These are phyloP conservation scores for Grosmannia huntii DNA, from an alignment of 2,329 filamentous ascomycete genomes.

Conservation along the genomic window DNA sequence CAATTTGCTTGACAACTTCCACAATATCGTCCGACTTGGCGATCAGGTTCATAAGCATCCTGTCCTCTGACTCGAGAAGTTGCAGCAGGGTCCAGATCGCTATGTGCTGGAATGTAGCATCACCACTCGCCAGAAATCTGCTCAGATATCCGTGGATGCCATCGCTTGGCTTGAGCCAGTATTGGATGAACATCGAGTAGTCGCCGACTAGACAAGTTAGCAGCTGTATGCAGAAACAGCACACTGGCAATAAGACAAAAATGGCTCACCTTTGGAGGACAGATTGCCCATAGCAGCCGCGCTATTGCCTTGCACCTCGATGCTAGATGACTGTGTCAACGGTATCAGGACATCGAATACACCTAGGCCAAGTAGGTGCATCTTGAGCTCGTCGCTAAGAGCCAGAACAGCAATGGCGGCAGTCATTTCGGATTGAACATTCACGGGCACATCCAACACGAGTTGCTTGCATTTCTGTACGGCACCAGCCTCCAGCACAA, in stretches of 20 bases:
- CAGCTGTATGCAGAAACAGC: not conserved
- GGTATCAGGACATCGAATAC: conserved; percentile 96
- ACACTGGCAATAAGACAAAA: not conserved
- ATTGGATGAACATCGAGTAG: conserved; percentile 88
- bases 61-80: conserved; percentile 88
- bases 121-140: conserved; percentile 84
- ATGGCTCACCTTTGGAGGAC: conserved; percentile 74
- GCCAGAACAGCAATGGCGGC: conserved; percentile 96
- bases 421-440: conserved; percentile 98
- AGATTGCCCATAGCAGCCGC: conserved; percentile 90
- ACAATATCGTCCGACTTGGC: conserved; percentile 84
- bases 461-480: conserved; percentile 98
- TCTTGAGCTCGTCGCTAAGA: conserved; percentile 89
- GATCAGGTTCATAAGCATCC: conserved; percentile 76
- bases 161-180: conserved; percentile 85
- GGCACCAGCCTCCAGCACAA: conserved; percentile 92
- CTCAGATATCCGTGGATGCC: conserved; percentile 93
- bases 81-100: conserved; percentile 97
- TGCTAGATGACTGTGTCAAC: conserved; percentile 85
- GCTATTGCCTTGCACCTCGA: conserved; percentile 97
- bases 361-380: conserved; percentile 76
- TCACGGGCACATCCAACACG: conserved; percentile 82
- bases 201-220: conserved; percentile 58
- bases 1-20: conserved; percentile 81
- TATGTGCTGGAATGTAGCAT: conserved; percentile 97